phyloP scores from a whole-genome alignment of 805 yeast genomes.

The Maudiozyma pseudohumilis region DNA sequence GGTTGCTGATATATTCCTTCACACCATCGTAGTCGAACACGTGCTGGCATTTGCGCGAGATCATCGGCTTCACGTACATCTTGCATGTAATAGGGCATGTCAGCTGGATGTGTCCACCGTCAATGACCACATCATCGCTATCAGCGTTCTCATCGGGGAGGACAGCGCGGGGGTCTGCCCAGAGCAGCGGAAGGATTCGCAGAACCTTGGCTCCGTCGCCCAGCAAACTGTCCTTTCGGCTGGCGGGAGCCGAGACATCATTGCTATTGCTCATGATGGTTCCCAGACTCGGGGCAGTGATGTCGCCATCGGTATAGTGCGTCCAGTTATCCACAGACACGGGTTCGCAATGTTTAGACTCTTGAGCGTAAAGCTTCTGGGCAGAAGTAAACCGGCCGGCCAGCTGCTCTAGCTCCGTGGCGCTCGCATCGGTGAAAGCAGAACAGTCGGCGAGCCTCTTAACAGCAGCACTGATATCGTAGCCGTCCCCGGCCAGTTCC shows the following conservation, averaged over 20 bases:
- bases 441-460: background rate
- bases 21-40: constrained; percentile 46
- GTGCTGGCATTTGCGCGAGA: constrained; percentile 50
- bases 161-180: constrained; percentile 52
- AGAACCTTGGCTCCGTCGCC: constrained; percentile 17
- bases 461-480: constrained; percentile 1
- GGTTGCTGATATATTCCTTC: constrained; percentile 23
- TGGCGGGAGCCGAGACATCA: background rate
- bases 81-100: constrained; percentile 57
- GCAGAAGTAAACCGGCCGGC: background rate
- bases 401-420: background rate
- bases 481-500: constrained; percentile 5
- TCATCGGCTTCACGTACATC: constrained; percentile 44
- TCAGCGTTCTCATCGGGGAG: constrained; percentile 39
- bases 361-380: constrained; percentile 1
- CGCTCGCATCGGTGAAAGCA: background rate
- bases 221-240: too few relatives aligned
- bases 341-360: constrained; percentile 1
- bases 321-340: constrained; percentile 5
- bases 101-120: constrained; percentile 62
- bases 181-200: constrained; percentile 38
- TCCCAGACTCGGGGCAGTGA: constrained; percentile 12
- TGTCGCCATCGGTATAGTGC: constrained; percentile 7
- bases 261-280: background rate
- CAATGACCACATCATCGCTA: constrained; percentile 54